Conservation (phyloP, 768 basidiomycete species). For the Amanita rubescens region DNA sequence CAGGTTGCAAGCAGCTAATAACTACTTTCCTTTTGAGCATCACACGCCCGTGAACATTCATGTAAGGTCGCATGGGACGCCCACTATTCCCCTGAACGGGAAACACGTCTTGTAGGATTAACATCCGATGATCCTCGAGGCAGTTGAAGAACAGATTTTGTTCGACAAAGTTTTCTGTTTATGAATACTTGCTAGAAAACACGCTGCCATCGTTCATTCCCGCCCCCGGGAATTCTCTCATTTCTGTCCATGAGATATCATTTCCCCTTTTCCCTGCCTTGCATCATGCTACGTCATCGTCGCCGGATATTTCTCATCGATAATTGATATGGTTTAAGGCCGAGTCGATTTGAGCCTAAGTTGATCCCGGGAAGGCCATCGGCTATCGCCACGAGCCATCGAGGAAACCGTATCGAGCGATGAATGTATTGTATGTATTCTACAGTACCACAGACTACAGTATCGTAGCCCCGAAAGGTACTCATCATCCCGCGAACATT, state of each 20-base stretch:
- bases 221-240: background rate
- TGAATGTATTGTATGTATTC: background rate
- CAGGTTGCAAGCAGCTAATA: background rate
- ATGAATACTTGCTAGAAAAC: background rate
- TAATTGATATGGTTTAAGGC: background rate
- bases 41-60: background rate
- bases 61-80: background rate
- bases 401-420: slow-evolving; percentile 2
- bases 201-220: background rate
- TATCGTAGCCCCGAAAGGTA: background rate
- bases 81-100: background rate
- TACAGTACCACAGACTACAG: background rate
- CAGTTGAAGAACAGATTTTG: background rate
- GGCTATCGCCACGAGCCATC: slow-evolving; percentile 30
- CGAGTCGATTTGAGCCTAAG: background rate
- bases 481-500: slow-evolving; percentile 73
- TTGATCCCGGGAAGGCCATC: slow-evolving; percentile 21
- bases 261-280: background rate
- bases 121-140: background rate
- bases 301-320: background rate
- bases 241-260: background rate
- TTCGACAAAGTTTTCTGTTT: background rate
- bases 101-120: background rate
- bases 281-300: background rate
- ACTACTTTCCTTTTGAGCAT: background rate